These are phyloP conservation scores for Kuraishia ogatae DNA, from an alignment of 805 yeast genomes.

Conservation along the genomic window DNA sequence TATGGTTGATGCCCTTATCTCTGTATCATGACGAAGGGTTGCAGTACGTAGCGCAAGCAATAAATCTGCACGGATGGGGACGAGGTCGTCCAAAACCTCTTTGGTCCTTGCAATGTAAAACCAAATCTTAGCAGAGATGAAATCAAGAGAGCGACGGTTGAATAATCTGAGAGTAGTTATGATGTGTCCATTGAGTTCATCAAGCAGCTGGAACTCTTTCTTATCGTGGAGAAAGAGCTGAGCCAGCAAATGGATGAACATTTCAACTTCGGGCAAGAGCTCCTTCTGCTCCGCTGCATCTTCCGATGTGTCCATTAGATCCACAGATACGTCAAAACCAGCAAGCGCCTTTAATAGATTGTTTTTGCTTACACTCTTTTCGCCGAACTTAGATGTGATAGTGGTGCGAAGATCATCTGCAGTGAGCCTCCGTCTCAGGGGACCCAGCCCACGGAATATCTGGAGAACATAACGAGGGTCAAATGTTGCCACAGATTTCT, in stretches of 20 bases:
- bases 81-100: conserved; percentile 49
- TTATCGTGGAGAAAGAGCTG: conserved; percentile 71
- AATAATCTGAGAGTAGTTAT: conserved; percentile 49
- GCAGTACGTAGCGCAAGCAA: conserved; percentile 77
- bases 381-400: conserved; percentile 48
- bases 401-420: conserved; percentile 45
- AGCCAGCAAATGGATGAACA: conserved; percentile 69
- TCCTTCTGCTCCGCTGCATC: conserved; percentile 20
- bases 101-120: conserved; percentile 76
- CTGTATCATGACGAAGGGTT: conserved; percentile 84
- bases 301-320: conserved; percentile 21
- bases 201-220: conserved; percentile 37
- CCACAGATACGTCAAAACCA: conserved; percentile 14
- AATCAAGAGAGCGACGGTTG: conserved; percentile 79
- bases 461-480: conserved; percentile 86
- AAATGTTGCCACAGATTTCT: conserved; percentile 36
- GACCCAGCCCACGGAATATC: conserved; percentile 75
- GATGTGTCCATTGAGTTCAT: conserved; percentile 43
- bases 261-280: conserved; percentile 70
- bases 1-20: conserved; percentile 81
- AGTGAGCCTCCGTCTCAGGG: conserved; percentile 58
- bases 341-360: conserved; percentile 31
- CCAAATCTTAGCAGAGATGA: conserved; percentile 87
- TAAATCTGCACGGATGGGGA: conserved; percentile 59
- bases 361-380: conserved; percentile 30